Evolutionary conservation across 257 asterid species (phyloP), one percentile per base, ranked within the genome.

Genomic region (Solanum piurae): DNA sequence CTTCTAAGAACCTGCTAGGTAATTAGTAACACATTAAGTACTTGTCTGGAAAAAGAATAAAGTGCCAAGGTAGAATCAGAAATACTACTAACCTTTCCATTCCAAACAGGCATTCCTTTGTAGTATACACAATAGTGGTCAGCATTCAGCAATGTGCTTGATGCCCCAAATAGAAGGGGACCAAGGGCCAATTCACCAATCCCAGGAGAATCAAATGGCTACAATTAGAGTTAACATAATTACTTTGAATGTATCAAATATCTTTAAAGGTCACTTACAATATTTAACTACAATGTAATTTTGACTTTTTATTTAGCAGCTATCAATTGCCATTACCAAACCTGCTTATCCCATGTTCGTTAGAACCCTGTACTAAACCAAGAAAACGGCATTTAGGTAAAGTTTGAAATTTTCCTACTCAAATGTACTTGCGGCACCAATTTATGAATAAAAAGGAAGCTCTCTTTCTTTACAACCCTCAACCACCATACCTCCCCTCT

Each of bases 171-270:
- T 94, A 97, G 94, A 89, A 89, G 91, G 20, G 99, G 94, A 86
- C 95, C 94, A 60, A 97, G 98, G 55, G 99, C 98, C 73, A 97
- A 86, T 91, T 97, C 99, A 87, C 99, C 99, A 25, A 91, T 89
- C 73, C 95, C 98, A 23, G 97, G 92, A 86, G 84, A 38, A 91
- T 88, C 90, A 10, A 89, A 89, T 84, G 98, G 96, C 98, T 97
- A 72, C 88, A 89, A 79, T 90, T 16, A 82, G 44, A 77, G n/a
- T 6, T 77, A 10, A 25, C 34, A 76, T 3, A 27, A 42, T 77
- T 40, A 77, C 58, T 13, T 76, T 77, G 62, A 77, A 77, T 12
- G n/a, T 42, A 42, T 13, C 4, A 12, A 77, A 33, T 23, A 88
- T 25, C 21, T 38, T 40, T 12, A 76, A n/a, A 11, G 34, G 36